phyloP scores from a whole-genome alignment of 257 asterid genomes.

The Agastache rugosa region DNA sequence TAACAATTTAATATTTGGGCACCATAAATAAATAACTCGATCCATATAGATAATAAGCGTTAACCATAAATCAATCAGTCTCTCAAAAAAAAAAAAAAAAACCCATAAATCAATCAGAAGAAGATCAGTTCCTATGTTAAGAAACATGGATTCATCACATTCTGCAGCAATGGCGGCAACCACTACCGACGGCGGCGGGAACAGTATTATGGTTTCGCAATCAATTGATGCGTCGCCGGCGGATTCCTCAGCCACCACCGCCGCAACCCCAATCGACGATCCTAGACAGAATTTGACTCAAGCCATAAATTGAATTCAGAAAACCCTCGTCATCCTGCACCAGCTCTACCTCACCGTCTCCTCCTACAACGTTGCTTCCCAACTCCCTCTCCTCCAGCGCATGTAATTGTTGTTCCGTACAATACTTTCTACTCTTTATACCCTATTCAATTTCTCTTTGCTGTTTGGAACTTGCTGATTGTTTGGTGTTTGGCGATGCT shows the following conservation, averaged over 20 bases:
- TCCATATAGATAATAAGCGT: no score
- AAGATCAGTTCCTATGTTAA: no score
- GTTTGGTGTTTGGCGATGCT: slow-evolving; percentile 6
- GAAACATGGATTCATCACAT: slow-evolving; percentile 27
- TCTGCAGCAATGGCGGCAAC: slow-evolving; percentile 3
- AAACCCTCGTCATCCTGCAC: slow-evolving; percentile 77
- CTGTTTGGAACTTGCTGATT: background rate
- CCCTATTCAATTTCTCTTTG: background rate
- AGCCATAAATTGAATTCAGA: slow-evolving; percentile 70
- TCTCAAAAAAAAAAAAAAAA: no score
- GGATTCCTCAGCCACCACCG: slow-evolving; percentile 61
- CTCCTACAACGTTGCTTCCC: slow-evolving; percentile 70
- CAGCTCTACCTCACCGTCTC: slow-evolving; percentile 79
- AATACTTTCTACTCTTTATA: background rate
- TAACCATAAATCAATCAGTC: no score
- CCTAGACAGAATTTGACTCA: slow-evolving; percentile 67
- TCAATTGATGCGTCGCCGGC: slow-evolving; percentile 62
- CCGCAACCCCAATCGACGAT: slow-evolving; percentile 53
- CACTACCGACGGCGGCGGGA: slow-evolving; percentile 40
- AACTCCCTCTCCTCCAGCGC: slow-evolving; percentile 80
- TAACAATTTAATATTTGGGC: no score
- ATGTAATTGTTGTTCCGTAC: slow-evolving; percentile 44
- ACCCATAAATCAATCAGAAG: no score
- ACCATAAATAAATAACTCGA: no score
- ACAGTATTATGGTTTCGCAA: slow-evolving; percentile 50